Evolutionary conservation across 805 yeast species (phyloP).

Genomic region (Sugiyamaella floridensis): DNA sequence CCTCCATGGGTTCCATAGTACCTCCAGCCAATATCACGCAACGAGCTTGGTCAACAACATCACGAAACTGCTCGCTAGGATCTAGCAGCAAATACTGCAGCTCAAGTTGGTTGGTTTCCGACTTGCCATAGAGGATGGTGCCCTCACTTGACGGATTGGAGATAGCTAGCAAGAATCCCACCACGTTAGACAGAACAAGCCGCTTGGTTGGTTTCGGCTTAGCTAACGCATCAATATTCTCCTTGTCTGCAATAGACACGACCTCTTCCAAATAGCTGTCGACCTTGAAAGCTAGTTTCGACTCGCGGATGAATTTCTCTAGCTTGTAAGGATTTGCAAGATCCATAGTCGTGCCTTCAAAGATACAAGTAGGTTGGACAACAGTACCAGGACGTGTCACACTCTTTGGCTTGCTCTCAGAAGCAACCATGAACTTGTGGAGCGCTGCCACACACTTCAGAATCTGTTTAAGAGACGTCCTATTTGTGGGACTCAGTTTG

Average conservation of each 20-base stretch:
- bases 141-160: slow-evolving; percentile 79
- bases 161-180: slow-evolving; percentile 56
- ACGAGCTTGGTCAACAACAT: slow-evolving; percentile 54
- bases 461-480: slow-evolving; percentile 60
- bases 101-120: slow-evolving; percentile 20
- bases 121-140: slow-evolving; percentile 56
- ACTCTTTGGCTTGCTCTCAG: slow-evolving; percentile 24
- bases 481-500: slow-evolving; percentile 62
- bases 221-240: slow-evolving; percentile 6
- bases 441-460: slow-evolving; percentile 50
- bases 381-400: slow-evolving; percentile 45
- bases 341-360: slow-evolving; percentile 58
- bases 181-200: slow-evolving; percentile 56
- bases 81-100: slow-evolving; percentile 71
- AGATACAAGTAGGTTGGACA: slow-evolving; percentile 46
- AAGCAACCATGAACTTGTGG: slow-evolving; percentile 38
- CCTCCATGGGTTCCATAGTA: slow-evolving; percentile 86
- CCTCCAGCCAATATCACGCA: slow-evolving; percentile 88
- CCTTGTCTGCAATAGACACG: slow-evolving; percentile 2
- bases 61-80: slow-evolving; percentile 64
- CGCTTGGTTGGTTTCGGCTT: slow-evolving; percentile 21
- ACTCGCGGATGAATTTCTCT: slow-evolving; percentile 52
- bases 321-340: slow-evolving; percentile 61
- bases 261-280: slow-evolving; percentile 54
- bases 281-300: slow-evolving; percentile 78